These are phyloP conservation scores for Pseudogymnoascus sp. DNA, from an alignment of 2,329 filamentous ascomycete species.

Conservation along the genomic window DNA sequence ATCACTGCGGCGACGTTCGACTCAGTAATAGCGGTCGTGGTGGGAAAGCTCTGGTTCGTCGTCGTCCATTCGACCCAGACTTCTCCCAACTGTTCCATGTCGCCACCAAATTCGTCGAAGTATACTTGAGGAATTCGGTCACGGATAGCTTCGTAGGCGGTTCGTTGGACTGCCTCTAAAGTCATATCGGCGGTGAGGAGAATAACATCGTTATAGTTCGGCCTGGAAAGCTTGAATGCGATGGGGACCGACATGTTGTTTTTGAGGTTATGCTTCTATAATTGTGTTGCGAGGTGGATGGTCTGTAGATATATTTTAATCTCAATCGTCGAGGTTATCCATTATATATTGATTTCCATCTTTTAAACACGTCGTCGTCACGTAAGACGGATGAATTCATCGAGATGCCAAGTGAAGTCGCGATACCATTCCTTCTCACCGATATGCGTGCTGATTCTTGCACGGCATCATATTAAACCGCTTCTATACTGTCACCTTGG, in stretches of 20 bases:
- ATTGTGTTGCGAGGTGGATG: neutral
- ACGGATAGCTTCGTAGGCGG: neutral
- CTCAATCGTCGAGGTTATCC: neutral
- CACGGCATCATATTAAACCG: neutral
- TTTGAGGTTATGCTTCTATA: neutral
- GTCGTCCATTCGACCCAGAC: conserved; percentile 69
- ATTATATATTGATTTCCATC: neutral
- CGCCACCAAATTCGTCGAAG: conserved; percentile 50
- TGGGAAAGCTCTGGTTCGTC: conserved; percentile 49
- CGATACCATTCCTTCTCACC: neutral
- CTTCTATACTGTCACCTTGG: neutral
- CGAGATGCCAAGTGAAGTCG: neutral
- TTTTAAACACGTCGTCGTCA: neutral
- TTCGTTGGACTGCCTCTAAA: neutral
- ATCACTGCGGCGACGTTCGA: neutral
- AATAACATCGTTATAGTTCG: neutral
- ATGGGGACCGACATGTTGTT: neutral
- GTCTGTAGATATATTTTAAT: neutral
- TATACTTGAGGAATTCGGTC: neutral
- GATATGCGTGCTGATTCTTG: neutral
- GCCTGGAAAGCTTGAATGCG: neutral
- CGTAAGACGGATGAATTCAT: neutral
- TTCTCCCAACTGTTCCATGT: conserved; percentile 72
- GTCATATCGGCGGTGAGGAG: neutral
- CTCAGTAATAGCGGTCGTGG: neutral